Conservation (phyloP, 2,329 filamentous ascomycete genomes). For the Phyllosticta paracitricarpa region DNA sequence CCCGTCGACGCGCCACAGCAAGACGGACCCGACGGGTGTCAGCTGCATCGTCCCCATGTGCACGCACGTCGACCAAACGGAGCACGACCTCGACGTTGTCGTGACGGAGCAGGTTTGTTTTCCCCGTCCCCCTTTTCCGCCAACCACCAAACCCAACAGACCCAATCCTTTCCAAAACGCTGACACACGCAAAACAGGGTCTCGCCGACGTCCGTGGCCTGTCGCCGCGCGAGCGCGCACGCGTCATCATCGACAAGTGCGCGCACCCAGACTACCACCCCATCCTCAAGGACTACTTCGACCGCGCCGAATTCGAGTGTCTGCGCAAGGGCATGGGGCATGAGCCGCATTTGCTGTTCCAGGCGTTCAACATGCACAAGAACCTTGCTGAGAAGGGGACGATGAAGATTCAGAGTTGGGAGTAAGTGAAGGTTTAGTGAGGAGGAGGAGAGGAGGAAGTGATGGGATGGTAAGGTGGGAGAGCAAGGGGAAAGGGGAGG, state of each 20-base stretch:
- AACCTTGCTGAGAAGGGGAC: constrained; percentile 72
- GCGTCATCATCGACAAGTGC: constrained; percentile 80
- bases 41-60: constrained; percentile 89
- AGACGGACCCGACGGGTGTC: constrained; percentile 72
- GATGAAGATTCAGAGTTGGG: constrained; percentile 72
- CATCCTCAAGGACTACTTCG: constrained; percentile 72
- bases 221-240: constrained; percentile 66
- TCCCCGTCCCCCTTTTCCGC: background rate
- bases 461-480: too few relatives aligned
- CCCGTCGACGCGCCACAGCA: constrained; percentile 67
- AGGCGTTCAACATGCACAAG: constrained; percentile 83
- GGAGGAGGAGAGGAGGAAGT: background rate
- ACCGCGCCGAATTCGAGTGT: constrained; percentile 79
- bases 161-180: background rate
- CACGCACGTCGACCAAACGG: constrained; percentile 85
- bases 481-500: too few relatives aligned
- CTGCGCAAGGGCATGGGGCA: constrained; percentile 80
- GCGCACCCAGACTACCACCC: constrained; percentile 76
- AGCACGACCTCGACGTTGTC: constrained; percentile 84
- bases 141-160: background rate
- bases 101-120: constrained; percentile 52
- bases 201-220: constrained; percentile 78
- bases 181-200: constrained; percentile 46
- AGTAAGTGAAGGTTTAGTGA: constrained; percentile 7
- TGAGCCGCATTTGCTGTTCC: constrained; percentile 79